Evolutionary conservation across 2,329 filamentous ascomycete species (phyloP), one percentile per base, ranked within the genome.

Genomic region (Talaromyces verruculosus): DNA sequence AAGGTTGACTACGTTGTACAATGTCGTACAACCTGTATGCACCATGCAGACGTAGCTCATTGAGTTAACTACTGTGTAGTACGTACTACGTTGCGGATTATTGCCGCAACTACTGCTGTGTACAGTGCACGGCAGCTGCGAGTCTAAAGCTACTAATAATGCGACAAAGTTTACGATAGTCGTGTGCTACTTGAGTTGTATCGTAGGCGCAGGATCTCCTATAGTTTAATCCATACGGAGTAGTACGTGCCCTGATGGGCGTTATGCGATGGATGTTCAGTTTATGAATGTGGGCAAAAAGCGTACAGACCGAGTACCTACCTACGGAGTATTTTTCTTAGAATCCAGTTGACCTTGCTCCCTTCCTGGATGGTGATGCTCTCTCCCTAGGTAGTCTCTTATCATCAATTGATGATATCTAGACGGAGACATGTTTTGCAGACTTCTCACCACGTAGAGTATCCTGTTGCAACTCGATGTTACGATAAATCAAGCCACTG

Each of bases 71-170:
- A 37, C 35, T 13, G 35, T 22, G 43, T 35, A 35, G 33, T 57
- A 13, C n/a, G 33, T 22, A 25, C 19, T 8, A 39, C 33, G 33
- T 22, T 22, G n/a, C 33, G 53, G 30, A 57, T 57, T 25, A 15
- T 22, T 57, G 53, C 25, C 53, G n/a, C 33, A 25, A 57, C 53
- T 57, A 57, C 33, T 57, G 53, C 30, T 57, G 53, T 57, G 53
- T 57, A 39, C 33, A 25, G 3, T 35, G 30, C 30, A 37, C 53
- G 10, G 51, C 30, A 37, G 51, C 37, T 55, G 51, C 25, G 28
- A 53, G 49, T 53, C 49, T 53, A 8, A 33, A 33, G 28, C 43
- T n/a, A n/a, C 49, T 6, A 37, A 22, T 37, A 37, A 57, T 57
- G 53, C n/a, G n/a, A 37, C 19, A 5, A n/a, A 6, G 5, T 22